Conservation (phyloP, 2,329 filamentous ascomycete species). For the Colletotrichum sp. region DNA sequence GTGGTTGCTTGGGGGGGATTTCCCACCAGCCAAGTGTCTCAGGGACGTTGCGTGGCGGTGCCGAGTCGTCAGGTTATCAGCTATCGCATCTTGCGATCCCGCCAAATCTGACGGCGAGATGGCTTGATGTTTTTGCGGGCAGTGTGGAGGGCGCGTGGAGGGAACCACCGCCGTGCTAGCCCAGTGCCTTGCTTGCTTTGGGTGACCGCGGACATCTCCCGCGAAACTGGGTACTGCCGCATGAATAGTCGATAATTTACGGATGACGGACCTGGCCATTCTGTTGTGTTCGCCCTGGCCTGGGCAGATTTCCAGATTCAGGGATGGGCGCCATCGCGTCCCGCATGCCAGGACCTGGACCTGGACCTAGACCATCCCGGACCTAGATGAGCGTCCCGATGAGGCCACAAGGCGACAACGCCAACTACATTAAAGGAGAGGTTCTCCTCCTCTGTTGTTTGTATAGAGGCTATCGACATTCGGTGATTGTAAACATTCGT, state of each 20-base stretch:
- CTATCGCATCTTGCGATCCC: conserved; percentile 12
- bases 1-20: neutral
- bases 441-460: neutral
- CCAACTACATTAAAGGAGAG: neutral
- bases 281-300: neutral
- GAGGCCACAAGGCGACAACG: conserved; percentile 27
- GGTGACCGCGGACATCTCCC: neutral
- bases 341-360: conserved; percentile 15
- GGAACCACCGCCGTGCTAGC: neutral
- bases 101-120: conserved; percentile 10
- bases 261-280: conserved; percentile 4
- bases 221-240: neutral
- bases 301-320: conserved; percentile 3
- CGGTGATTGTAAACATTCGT: neutral
- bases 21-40: neutral
- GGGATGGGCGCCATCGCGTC: conserved; percentile 5
- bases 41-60: neutral
- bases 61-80: conserved; percentile 11
- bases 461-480: neutral
- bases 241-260: neutral
- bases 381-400: conserved; percentile 17
- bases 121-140: conserved; percentile 4
- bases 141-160: neutral
- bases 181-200: neutral
- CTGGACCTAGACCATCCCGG: conserved; percentile 16